phyloP scores from a whole-genome alignment of 2,329 filamentous ascomycete species.

The Lithohypha guttulata region DNA sequence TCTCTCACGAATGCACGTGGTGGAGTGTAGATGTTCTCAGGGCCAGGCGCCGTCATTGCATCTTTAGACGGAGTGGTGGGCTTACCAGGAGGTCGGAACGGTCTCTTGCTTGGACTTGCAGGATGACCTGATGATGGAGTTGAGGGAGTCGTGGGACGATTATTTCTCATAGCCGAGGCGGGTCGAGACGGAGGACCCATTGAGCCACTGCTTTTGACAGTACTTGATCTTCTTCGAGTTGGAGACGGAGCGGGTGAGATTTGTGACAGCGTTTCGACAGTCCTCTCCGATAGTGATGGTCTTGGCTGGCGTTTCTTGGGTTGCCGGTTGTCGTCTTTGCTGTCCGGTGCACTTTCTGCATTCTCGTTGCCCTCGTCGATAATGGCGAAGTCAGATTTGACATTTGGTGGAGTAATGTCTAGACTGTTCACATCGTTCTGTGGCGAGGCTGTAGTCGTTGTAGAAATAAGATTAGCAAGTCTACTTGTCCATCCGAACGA shows the following conservation, averaged over 20 bases:
- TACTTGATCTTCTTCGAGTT: slow-evolving; percentile 52
- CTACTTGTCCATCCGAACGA: slow-evolving; percentile 1
- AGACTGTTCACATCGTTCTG: slow-evolving; percentile 1
- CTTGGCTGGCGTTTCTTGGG: slow-evolving; percentile 24
- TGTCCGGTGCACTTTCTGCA: slow-evolving; percentile 4
- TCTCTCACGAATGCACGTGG: slow-evolving; percentile 19
- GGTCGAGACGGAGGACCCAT: slow-evolving; percentile 54
- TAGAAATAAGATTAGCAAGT: background rate
- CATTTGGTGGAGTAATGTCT: slow-evolving; percentile 20
- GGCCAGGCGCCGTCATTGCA: slow-evolving; percentile 10
- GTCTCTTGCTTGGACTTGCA: slow-evolving; percentile 15
- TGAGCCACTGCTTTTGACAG: slow-evolving; percentile 57
- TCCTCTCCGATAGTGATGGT: slow-evolving; percentile 66
- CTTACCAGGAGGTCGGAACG: slow-evolving; percentile 18
- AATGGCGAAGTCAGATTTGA: slow-evolving; percentile 15
- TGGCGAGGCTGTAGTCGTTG: background rate
- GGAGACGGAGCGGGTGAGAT: slow-evolving; percentile 67
- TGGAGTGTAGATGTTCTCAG: slow-evolving; percentile 17
- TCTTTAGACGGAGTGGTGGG: slow-evolving; percentile 16
- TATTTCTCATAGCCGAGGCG: slow-evolving; percentile 44
- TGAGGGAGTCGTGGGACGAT: slow-evolving; percentile 4
- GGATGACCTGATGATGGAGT: slow-evolving; percentile 12
- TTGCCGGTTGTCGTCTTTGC: slow-evolving; percentile 7
- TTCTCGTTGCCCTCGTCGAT: slow-evolving; percentile 19
- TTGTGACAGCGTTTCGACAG: slow-evolving; percentile 70